A percentile compares a stretch with the other conserved stretches of the same genome.
phyloP scores from a whole-genome alignment of 139 green algal species.

The Chlorella ohadii region DNA sequence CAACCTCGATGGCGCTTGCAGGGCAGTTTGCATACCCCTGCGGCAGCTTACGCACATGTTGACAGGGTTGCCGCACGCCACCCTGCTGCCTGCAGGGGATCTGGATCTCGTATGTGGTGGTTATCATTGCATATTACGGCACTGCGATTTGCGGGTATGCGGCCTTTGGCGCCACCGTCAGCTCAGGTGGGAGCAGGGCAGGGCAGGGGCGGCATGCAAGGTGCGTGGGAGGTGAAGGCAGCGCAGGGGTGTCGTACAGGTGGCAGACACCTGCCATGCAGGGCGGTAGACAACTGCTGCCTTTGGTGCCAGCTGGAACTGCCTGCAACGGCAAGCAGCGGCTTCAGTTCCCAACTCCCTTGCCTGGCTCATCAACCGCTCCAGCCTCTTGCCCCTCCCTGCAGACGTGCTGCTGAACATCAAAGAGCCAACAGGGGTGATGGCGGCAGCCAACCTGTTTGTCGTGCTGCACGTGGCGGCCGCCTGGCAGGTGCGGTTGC shows the following conservation, averaged over 20 bases:
- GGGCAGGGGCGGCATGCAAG: not conserved
- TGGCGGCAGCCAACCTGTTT: conserved; percentile 65
- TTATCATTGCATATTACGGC: conserved; percentile 64
- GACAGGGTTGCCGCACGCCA: not conserved
- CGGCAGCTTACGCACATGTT: not conserved
- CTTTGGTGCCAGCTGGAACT: too few relatives aligned
- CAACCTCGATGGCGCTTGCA: too few relatives aligned
- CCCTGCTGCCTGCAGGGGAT: conserved; percentile 24
- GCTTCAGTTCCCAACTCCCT: too few relatives aligned
- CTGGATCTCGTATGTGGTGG: conserved; percentile 48
- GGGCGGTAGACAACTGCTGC: too few relatives aligned
- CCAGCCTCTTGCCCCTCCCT: too few relatives aligned
- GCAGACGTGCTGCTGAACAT: conserved; percentile 72
- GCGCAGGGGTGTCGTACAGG: too few relatives aligned
- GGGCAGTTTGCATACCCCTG: too few relatives aligned
- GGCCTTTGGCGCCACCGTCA: conserved; percentile 56
- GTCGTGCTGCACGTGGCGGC: conserved; percentile 73
- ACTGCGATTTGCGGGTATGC: conserved; percentile 64
- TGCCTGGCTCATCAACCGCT: too few relatives aligned
- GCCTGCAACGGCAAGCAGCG: too few relatives aligned
- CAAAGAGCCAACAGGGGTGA: conserved; percentile 37
- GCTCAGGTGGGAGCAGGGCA: conserved; percentile 22
- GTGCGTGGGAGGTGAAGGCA: too few relatives aligned
- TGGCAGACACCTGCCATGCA: too few relatives aligned
- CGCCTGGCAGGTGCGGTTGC: conserved; percentile 62